Percentiles rank a stretch among this genome's conserved stretches.
Conservation (phyloP, 176 grass and related monocot species). For the Typha latifolia region DNA sequence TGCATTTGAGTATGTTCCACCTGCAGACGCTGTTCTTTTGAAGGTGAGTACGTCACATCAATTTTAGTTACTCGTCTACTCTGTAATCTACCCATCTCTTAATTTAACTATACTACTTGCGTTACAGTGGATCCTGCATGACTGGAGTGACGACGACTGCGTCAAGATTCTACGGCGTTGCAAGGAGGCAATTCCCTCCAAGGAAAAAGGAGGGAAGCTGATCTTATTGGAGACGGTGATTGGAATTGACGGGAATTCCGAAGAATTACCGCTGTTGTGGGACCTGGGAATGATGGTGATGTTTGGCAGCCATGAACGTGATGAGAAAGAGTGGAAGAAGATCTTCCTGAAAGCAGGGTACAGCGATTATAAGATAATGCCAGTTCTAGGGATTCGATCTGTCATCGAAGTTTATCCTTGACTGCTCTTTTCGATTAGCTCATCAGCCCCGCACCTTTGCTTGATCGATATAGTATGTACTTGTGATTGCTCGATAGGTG, state of each 20-base stretch:
- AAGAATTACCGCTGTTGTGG: constrained; percentile 9
- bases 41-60: constrained; percentile 23
- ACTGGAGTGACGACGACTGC: constrained; percentile 35
- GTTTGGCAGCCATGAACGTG: constrained; percentile 4
- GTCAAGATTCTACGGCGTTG: constrained; percentile 32
- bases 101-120: no score
- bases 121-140: constrained; percentile 27
- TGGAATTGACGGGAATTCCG: background rate
- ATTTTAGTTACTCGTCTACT: no score
- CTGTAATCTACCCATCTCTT: no score
- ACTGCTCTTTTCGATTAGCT: no score
- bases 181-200: constrained; percentile 31
- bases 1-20: constrained; percentile 34
- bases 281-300: constrained; percentile 13
- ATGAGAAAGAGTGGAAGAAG: constrained; percentile 22
- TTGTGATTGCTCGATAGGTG: no score
- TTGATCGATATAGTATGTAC: no score
- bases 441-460: no score
- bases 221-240: constrained; percentile 36
- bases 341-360: constrained; percentile 22
- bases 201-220: constrained; percentile 30
- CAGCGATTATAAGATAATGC: constrained; percentile 14
- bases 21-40: constrained; percentile 29
- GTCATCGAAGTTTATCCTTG: constrained; percentile 31
- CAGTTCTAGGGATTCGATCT: background rate